phyloP scores from a whole-genome alignment of 2,329 filamentous ascomycete species.

The Fusarium redolens region DNA sequence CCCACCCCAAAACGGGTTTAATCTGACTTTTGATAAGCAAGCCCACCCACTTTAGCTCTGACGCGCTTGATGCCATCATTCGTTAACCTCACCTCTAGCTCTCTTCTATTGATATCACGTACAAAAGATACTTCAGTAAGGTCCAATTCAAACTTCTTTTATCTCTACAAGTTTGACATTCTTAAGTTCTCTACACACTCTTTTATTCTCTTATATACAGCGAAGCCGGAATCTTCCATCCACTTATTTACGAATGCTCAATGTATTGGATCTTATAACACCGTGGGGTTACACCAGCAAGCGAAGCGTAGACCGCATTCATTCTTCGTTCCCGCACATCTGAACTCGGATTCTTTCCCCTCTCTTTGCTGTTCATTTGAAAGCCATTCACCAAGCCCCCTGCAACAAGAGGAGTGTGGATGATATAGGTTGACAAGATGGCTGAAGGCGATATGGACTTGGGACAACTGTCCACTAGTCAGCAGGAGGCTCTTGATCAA shows the following conservation, averaged over 20 bases:
- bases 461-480: constrained; percentile 76
- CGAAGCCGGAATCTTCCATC: neutral
- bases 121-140: neutral
- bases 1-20: constrained; percentile 24
- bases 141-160: neutral
- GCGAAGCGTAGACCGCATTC: neutral
- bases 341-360: neutral
- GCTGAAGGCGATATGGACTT: constrained; percentile 61
- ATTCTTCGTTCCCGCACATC: neutral
- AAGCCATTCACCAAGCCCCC: neutral
- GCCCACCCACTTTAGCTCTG: constrained; percentile 14
- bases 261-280: constrained; percentile 10
- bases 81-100: constrained; percentile 16
- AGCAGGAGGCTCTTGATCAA: constrained; percentile 88
- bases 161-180: neutral
- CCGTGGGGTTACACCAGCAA: constrained; percentile 30
- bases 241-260: neutral
- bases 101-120: constrained; percentile 13
- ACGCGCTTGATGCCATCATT: constrained; percentile 34
- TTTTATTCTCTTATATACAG: neutral
- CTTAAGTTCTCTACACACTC: neutral
- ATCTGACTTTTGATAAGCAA: constrained; percentile 21
- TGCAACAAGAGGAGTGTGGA: neutral
- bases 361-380: neutral
- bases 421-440: constrained; percentile 42